These are phyloP conservation scores for Craspedostauros australis DNA, from an alignment of 108 stramenopile species.

Conservation along the genomic window DNA sequence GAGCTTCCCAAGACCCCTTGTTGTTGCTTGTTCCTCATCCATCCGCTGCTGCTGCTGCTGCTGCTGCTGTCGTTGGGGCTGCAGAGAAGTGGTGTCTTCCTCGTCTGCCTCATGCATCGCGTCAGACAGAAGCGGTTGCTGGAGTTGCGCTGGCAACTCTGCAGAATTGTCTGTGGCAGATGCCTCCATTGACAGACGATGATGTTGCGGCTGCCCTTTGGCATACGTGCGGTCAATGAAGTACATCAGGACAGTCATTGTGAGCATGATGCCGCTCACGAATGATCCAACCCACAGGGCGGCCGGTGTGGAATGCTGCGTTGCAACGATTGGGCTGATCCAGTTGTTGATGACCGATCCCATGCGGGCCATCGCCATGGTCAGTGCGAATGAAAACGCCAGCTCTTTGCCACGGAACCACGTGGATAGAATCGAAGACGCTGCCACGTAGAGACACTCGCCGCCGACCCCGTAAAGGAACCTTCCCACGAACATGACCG, in stretches of 20 bases:
- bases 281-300: slow-evolving; percentile 54
- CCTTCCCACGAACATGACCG: slow-evolving; percentile 49
- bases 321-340: slow-evolving; percentile 39
- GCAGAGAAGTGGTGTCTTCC: background rate
- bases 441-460: slow-evolving; percentile 48
- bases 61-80: background rate
- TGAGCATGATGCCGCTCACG: slow-evolving; percentile 21
- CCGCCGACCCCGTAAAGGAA: slow-evolving; percentile 58
- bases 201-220: too few species aligned
- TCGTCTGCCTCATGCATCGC: slow-evolving; percentile 10
- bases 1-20: slow-evolving; percentile 22
- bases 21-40: slow-evolving; percentile 24
- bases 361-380: slow-evolving; percentile 36
- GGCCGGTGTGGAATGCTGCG: slow-evolving; percentile 5
- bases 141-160: too few species aligned
- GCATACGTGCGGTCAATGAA: background rate
- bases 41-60: slow-evolving; percentile 1
- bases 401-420: slow-evolving; percentile 62
- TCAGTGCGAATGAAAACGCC: slow-evolving; percentile 58
- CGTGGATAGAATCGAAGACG: slow-evolving; percentile 42
- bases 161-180: slow-evolving; percentile 2
- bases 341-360: slow-evolving; percentile 56
- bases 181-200: too few species aligned
- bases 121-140: slow-evolving; percentile 31
- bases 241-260: slow-evolving; percentile 3